Base-by-base conservation (phyloP, 1,284 basidiomycete genomes). In the Trichosporon sp. region DNA sequence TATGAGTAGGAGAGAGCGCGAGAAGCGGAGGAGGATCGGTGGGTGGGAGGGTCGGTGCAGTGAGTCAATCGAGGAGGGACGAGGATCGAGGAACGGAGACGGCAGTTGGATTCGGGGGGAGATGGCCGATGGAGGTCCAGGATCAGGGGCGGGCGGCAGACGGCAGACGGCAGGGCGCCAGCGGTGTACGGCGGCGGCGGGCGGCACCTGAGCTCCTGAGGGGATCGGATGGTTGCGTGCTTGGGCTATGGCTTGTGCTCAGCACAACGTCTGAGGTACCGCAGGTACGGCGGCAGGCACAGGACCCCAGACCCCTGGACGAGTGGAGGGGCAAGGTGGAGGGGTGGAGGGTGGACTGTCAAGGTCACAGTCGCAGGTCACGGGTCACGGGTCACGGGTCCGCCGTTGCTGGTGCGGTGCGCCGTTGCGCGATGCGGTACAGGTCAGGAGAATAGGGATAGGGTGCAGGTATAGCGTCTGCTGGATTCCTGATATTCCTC, bases 91-190 rank as follows among this genome's bases (percentile, higher is more conserved):
- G 56, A 18, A 60, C 56, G 29, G 56, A 31, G 29, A 60, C 27
- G 56, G 27, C 56, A 31, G 29, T 31, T 18, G 56, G 53, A 27
- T 58, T 51, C 47, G 53, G 29, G 53, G 53, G 53, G 53, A 58
- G 53, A 58, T 58, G 53, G 25, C 53, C 53, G 53, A 58, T 60
- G 27, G 56, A 18, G 56, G 56, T 31, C 56, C 27, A 60, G 56
- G 56, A 31, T 58, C 53, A 31, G 25, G 29, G 56, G 56, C 27
- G 53, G 53, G 23, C 23, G 53, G 53, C 23, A 8, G 47, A 51
- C 56, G 56, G 56, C 56, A 31, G 56, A 21, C 29, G 15, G 56
- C 29, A 31, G 53, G 21, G 18, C 3, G 44, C 12, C 6, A 34
- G 34, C 34, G 34, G 34, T 12, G 34, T n/a, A 38, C n/a, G 44